Conservation (phyloP, 2,329 filamentous ascomycete species). For the Microsporum canis region DNA sequence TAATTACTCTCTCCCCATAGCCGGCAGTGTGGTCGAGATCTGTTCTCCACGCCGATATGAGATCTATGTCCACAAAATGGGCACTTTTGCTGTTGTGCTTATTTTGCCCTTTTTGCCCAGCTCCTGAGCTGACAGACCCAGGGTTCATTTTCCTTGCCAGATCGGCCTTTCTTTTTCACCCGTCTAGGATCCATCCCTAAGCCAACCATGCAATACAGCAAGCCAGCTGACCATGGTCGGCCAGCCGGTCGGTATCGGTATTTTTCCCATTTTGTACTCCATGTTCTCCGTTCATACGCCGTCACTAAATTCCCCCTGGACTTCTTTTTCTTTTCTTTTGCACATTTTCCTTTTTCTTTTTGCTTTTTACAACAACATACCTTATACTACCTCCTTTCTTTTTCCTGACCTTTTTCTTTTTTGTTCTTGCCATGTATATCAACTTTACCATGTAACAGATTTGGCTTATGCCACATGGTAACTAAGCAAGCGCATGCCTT, state of each 20-base stretch:
- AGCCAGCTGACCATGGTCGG: not conserved
- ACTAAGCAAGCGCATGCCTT: not conserved
- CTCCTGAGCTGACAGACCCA: not conserved
- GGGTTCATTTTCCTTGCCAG: not conserved
- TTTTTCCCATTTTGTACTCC: not conserved
- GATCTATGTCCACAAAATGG: not conserved
- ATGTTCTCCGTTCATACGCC: not conserved
- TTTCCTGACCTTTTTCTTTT: not conserved
- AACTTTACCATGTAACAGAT: conserved; percentile 3
- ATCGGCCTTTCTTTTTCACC: not conserved
- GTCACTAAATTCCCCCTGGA: not conserved
- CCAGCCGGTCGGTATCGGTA: conserved; percentile 2
- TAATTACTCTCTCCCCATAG: not conserved
- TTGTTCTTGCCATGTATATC: not conserved
- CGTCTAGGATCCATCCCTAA: not conserved
- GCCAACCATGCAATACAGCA: not conserved
- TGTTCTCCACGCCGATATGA: not conserved
- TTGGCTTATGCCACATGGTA: conserved; percentile 1
- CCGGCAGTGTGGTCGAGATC: not conserved
- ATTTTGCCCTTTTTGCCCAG: not conserved
- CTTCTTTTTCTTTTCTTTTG: not conserved
- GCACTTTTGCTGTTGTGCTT: not conserved
- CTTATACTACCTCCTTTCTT: not conserved
- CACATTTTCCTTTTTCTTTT: not conserved
- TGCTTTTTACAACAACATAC: not conserved